Evolutionary conservation across 2,329 filamentous ascomycete genomes (phyloP), one percentile per base, ranked within the genome.

Genomic region (Eutypella sp.): DNA sequence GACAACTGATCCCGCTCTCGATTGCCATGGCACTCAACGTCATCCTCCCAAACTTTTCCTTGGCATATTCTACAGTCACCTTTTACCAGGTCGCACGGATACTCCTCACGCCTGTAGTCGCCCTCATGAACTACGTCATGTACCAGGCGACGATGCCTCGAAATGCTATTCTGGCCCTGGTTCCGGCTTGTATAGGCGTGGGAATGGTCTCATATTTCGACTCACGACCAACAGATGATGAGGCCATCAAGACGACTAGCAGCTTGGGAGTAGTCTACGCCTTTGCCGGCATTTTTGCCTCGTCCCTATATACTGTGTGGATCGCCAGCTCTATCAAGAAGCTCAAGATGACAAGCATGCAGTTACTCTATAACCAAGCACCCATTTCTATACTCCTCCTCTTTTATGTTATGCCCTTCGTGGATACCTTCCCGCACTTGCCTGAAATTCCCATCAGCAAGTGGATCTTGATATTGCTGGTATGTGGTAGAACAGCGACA

Each of bases 21-120:
- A 57, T 82, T 24, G 76, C 81, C 57, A 86, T 87, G 82, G 75
- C 79, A 42, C 70, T 83, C 48, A 86, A 86, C 62, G 81, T 87
- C 59, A 81, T 87, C 51, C 70, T 87, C 9, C 82, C 81, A 9
- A 87, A 87, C 57, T 66, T 85, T 6, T 85, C 81, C 1, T 70
- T 87, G 37, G 82, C 82, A 24, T 84, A 79, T 61, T 85, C 82
- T 19, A 78, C 77, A 42, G 78, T 87, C 36, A 82, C 81, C 36
- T 86, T 87, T 61, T 87, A 86, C 63, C 83, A 87, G 62, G 76
- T 86, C 41, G 81, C 80, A 4, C 77, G 82, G 20, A 83, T 86
- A 47, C 69, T 86, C 11, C 72, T 86, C 23, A 86, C 83, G 1
- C 84, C 84, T 3, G 74, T 72, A 37, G 81, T 85, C 18, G 82